Base-by-base conservation (phyloP, 2,329 filamentous ascomycete genomes). In the Sclerotinia trifoliorum region DNA sequence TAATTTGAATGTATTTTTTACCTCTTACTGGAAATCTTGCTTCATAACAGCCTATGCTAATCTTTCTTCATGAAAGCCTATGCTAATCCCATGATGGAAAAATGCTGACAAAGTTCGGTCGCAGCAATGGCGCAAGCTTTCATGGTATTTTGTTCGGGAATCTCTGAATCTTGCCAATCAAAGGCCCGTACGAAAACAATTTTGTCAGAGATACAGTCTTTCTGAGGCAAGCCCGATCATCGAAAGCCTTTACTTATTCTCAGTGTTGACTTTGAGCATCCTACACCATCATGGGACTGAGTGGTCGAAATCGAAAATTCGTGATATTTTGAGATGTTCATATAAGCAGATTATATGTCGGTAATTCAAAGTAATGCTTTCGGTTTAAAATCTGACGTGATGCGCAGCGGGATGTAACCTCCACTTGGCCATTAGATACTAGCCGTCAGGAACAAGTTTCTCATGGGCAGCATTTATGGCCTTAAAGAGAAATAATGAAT, bases 331-430 rank as follows among this genome's bases (percentile, higher is more conserved):
- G 51, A 44, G n/a, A 24, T 26, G 10, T 29, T 19, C n/a, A 58
- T 32, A 29, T 66, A 26, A 58, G 15, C 24, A 44, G n/a, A 32
- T 55, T 26, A 44, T 29, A 48, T 26, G 24, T 57, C 51, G 39
- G 42, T 57, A 57, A 65, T 49, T 29, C 15, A 13, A 15, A 57
- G 26, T 42, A 65, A 51, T 57, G 24, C 39, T 57, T 55, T 35
- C 19, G n/a, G 17, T 61, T 46, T 44, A 44, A 24, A 19, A 35
- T 46, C 46, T 54, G 56, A 54, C 56, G 44, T 62, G 13, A 32
- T 52, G 13, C 13, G 32, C 21, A 52, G 19, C 32, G 44, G 44
- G 19, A 66, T 66, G 17, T 29, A 21, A 60, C 64, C 17, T n/a
- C 19, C 29, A n/a, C 2, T 66, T 29, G 17, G 49, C 35, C 24